phyloP scores from a whole-genome alignment of 2,329 filamentous ascomycete species.

The Exserohilum turcica region DNA sequence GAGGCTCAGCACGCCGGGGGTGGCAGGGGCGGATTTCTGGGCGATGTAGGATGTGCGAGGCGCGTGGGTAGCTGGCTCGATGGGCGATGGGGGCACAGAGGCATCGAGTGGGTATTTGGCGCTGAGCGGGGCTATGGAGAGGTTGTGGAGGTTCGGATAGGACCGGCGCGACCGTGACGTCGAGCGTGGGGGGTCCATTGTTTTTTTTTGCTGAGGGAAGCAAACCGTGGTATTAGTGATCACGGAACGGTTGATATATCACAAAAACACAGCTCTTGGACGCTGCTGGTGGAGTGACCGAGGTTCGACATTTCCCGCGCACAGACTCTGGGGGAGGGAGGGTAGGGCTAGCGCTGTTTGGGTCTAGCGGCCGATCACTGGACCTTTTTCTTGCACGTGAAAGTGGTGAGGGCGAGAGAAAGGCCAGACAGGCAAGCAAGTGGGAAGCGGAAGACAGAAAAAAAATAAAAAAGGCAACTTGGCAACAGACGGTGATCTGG shows the following conservation, averaged over 20 bases:
- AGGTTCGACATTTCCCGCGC: constrained; percentile 27
- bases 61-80: constrained; percentile 31
- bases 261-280: constrained; percentile 11
- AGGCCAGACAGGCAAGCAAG: no score
- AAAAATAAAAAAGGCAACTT: not conserved
- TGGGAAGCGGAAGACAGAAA: no score
- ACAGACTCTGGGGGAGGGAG: constrained; percentile 30
- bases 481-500: not conserved
- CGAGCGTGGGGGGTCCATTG: constrained; percentile 34
- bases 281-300: constrained; percentile 29
- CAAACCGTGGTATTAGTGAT: not conserved
- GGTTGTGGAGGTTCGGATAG: constrained; percentile 63
- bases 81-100: constrained; percentile 42
- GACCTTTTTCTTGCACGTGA: constrained; percentile 29
- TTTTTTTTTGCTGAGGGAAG: constrained; percentile 1
- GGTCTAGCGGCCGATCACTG: constrained; percentile 25
- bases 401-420: constrained; percentile 12
- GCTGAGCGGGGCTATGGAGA: constrained; percentile 66
- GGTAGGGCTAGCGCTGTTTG: constrained; percentile 11
- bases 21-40: constrained; percentile 55
- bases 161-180: constrained; percentile 55
- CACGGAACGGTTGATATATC: not conserved
- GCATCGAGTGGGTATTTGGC: constrained; percentile 59
- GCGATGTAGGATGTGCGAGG: constrained; percentile 54
- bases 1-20: constrained; percentile 55